Evolutionary conservation across 2,329 filamentous ascomycete genomes (phyloP), one percentile per base, ranked within the genome.

Genomic region (Calonectria pseudoturangicola): DNA sequence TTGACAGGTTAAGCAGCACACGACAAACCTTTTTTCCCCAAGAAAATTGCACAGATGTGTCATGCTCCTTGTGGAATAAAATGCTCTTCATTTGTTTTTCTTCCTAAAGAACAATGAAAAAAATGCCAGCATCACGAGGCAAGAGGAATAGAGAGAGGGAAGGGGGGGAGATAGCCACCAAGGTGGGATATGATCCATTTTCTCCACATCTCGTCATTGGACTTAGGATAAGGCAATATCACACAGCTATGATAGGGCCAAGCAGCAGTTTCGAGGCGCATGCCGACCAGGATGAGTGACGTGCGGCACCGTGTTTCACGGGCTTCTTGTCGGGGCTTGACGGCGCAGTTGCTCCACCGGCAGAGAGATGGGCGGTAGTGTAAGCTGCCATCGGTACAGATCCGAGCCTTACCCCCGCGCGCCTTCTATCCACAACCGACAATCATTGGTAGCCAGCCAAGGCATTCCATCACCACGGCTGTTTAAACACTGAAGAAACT

Each of bases 281-380:
- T 65, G 70, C 58, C 70, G 71, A n/a, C 45, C 75, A 68, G 74
- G 70, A 70, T 72, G 75, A 64, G 58, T 70, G 68, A 75, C 74
- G 74, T 41, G 33, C 54, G 16, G 33, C 30, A 56, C 28, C 33
- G 10, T 28, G 51, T 18, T 56, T 33, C 28, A 36, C n/a, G 3
- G 3, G 27, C 9, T 12, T 15, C 50, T n/a, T 54, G 28, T 54
- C 50, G 4, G 28, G 12, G 48, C 48, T 30, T 51, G 28, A 28
- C 48, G 9, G 18, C 33, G 10, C 33, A 9, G 33, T 12, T 36
- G 33, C 33, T 36, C 33, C 33, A 36, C 33, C 6, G 8, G 33
- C 33, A 36, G 33, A 36, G 33, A 9, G 33, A 36, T 36, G 10
- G 33, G 33, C 33, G 33, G 33, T 36, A 36, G 33, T 36, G 33